phyloP scores from a whole-genome alignment of 768 basidiomycete species.

The Russula compacta region DNA sequence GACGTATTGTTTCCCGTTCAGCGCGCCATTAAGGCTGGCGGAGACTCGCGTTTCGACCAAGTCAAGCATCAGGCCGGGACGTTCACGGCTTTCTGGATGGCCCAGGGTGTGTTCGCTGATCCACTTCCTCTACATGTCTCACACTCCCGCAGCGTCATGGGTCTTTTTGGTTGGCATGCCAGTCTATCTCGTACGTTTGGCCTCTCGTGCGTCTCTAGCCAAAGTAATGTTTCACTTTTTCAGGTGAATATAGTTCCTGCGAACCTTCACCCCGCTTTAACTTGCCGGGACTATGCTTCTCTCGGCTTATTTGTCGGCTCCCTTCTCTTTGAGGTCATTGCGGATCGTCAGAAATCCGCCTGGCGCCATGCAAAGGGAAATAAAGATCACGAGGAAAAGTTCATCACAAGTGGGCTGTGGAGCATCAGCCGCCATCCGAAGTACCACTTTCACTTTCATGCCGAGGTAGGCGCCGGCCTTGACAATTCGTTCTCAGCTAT shows the following conservation, averaged over 20 bases:
- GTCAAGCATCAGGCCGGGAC: constrained; percentile 38
- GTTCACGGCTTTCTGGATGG: constrained; percentile 56
- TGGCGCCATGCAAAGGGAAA: constrained; percentile 53
- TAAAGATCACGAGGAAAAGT: constrained; percentile 61
- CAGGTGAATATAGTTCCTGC: constrained; percentile 45
- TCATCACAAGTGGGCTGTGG: constrained; percentile 51
- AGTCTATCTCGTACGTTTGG: constrained; percentile 41
- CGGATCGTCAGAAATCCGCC: constrained; percentile 54
- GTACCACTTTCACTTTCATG: constrained; percentile 30
- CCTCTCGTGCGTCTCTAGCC: neutral
- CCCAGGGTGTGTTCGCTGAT: constrained; percentile 36
- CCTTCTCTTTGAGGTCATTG: constrained; percentile 51
- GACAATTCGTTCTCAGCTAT: constrained; percentile 38
- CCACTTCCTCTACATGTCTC: neutral
- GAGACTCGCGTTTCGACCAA: constrained; percentile 57
- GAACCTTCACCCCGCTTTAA: constrained; percentile 41
- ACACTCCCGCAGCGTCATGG: constrained; percentile 44
- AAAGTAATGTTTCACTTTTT: neutral
- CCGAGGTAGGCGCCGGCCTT: neutral
- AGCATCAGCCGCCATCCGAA: constrained; percentile 62
- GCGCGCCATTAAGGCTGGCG: constrained; percentile 44
- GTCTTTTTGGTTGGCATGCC: constrained; percentile 49
- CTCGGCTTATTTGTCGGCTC: constrained; percentile 46
- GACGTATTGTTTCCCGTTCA: constrained; percentile 10
- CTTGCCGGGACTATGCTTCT: constrained; percentile 44